Evolutionary conservation across 2,329 filamentous ascomycete genomes (phyloP).

Genomic region (Bipolaris cookei): DNA sequence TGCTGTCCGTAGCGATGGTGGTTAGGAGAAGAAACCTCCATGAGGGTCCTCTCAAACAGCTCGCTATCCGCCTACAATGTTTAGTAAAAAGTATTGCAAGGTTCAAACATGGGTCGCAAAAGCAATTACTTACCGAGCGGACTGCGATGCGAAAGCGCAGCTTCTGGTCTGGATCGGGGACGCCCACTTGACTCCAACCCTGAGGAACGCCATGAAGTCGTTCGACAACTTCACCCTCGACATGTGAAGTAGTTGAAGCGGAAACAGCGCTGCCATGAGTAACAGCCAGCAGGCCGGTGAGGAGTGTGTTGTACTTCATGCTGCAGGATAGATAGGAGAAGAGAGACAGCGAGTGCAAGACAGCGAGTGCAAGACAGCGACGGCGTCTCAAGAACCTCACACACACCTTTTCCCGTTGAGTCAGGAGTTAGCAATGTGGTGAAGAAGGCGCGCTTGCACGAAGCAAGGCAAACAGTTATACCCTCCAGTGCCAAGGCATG

Average conservation of each 20-base stretch:
- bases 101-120: neutral
- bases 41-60: constrained; percentile 63
- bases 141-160: constrained; percentile 51
- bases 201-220: constrained; percentile 41
- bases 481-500: constrained; percentile 5
- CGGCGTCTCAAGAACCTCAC: neutral
- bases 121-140: constrained; percentile 42
- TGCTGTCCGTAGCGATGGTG: constrained; percentile 67
- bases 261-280: constrained; percentile 35
- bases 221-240: constrained; percentile 42
- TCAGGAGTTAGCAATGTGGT: neutral
- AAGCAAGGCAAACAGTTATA: constrained; percentile 2
- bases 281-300: constrained; percentile 44
- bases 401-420: neutral
- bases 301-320: constrained; percentile 42
- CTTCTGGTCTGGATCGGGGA: constrained; percentile 39
- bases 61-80: constrained; percentile 55
- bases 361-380: neutral
- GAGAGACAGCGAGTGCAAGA: neutral
- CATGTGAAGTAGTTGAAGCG: constrained; percentile 27
- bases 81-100: constrained; percentile 17
- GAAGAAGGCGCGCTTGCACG: neutral
- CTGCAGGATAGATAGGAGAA: neutral
- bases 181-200: constrained; percentile 46
- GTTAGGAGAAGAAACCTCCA: constrained; percentile 67